These are phyloP conservation scores for Trichoderma koningiopsis DNA, from an alignment of 2,329 filamentous ascomycete genomes.

Conservation along the genomic window DNA sequence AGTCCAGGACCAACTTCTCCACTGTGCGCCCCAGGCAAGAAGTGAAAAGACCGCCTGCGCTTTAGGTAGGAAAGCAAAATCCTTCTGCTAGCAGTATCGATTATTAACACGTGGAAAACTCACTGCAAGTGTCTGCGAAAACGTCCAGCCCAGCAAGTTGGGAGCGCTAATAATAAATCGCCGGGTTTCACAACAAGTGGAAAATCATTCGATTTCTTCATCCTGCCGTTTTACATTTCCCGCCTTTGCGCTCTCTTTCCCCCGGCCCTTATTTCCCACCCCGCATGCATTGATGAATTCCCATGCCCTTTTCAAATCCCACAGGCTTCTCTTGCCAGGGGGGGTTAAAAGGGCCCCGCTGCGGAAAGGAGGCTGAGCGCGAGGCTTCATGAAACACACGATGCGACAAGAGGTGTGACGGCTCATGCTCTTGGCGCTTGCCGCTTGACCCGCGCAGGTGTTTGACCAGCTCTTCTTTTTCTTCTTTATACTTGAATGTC, in stretches of 20 bases:
- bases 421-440: conserved; percentile 17
- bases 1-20: not conserved
- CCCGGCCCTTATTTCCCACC: not conserved
- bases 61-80: not conserved
- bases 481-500: not conserved
- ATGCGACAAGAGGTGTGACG: conserved; percentile 25
- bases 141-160: not conserved
- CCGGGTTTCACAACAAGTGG: conserved; percentile 25
- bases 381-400: conserved; percentile 23
- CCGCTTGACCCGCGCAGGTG: not conserved
- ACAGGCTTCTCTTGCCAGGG: not conserved
- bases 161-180: not conserved
- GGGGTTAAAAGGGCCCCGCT: too few relatives aligned
- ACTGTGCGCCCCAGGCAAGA: not conserved
- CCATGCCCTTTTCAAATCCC: too few relatives aligned
- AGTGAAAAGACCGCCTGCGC: not conserved
- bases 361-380: conserved; percentile 13
- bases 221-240: conserved; percentile 15
- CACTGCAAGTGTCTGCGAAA: not conserved
- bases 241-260: not conserved
- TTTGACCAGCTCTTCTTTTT: not conserved
- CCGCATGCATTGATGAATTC: not conserved
- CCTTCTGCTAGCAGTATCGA: not conserved
- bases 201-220: conserved; percentile 29
- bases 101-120: not conserved